Evolutionary conservation across 495 filamentous ascomycete genomes (phyloP).

Genomic region (Xylaria grammica): DNA sequence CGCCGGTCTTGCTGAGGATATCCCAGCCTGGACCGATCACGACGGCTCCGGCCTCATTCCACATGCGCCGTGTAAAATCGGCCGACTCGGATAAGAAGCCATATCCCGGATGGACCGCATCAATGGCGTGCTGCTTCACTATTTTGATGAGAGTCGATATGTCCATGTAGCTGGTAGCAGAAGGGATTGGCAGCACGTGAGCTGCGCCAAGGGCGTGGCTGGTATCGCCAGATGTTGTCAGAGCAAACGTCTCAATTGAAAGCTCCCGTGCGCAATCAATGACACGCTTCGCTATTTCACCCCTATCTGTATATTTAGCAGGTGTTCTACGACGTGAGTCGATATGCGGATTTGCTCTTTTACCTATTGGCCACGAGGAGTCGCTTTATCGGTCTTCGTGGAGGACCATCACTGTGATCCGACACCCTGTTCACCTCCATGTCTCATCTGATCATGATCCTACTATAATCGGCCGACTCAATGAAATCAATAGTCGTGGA

Average conservation of each 20-base stretch:
- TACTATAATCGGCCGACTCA: too few relatives aligned
- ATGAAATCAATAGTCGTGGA: too few relatives aligned
- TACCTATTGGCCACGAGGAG: conserved; percentile 66
- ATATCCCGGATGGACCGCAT: conserved; percentile 66
- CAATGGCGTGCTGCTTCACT: conserved; percentile 55
- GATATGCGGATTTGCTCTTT: not conserved
- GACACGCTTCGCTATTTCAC: conserved; percentile 66
- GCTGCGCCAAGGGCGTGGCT: conserved; percentile 56
- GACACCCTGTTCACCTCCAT: not conserved
- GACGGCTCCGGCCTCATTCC: conserved; percentile 50
- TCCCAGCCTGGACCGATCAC: conserved; percentile 63
- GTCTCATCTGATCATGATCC: not conserved
- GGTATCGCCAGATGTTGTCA: conserved; percentile 60
- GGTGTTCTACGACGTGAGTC: not conserved
- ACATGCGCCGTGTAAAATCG: conserved; percentile 59
- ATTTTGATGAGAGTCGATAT: conserved; percentile 52
- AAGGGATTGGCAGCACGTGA: conserved; percentile 54
- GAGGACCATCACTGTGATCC: conserved; percentile 23
- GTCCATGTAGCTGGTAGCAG: conserved; percentile 58
- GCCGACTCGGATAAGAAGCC: conserved; percentile 66
- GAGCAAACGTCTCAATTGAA: conserved; percentile 56
- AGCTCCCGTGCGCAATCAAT: conserved; percentile 61
- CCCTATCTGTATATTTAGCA: conserved; percentile 45
- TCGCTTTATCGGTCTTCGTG: conserved; percentile 50
- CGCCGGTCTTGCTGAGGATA: conserved; percentile 56